These are phyloP conservation scores for Hansenula sp. DNA, from an alignment of 1,139 yeast genomes.

Conservation along the genomic window DNA sequence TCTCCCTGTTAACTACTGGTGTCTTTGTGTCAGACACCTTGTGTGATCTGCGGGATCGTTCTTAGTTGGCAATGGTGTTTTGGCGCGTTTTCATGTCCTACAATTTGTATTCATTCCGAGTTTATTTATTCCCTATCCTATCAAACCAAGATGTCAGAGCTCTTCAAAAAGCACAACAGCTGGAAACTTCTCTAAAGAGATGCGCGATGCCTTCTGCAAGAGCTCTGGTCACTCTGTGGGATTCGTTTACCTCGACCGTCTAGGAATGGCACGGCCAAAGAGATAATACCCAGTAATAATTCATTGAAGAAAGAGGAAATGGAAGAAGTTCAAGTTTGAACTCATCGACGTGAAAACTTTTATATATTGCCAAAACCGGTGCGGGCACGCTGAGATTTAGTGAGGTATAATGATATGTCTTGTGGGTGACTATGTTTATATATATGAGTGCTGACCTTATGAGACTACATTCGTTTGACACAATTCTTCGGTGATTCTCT, in stretches of 20 bases:
- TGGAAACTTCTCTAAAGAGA: not conserved
- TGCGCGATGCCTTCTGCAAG: conserved; percentile 1
- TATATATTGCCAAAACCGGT: not conserved
- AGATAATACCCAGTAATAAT: conserved; percentile 15
- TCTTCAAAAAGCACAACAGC: conserved; percentile 1
- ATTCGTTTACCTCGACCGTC: conserved; percentile 18
- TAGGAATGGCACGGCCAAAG: conserved; percentile 9
- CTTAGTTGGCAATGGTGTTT: too few relatives aligned
- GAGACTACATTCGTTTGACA: too few relatives aligned
- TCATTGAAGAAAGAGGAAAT: not conserved
- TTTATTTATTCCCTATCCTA: too few relatives aligned
- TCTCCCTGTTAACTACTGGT: too few relatives aligned
- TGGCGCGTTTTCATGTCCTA: too few relatives aligned
- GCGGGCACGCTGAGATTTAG: not conserved
- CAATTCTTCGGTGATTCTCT: too few relatives aligned
- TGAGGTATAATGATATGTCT: too few relatives aligned
- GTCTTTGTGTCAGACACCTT: too few relatives aligned
- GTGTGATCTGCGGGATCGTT: too few relatives aligned
- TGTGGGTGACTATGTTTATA: too few relatives aligned
- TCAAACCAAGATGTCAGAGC: not conserved
- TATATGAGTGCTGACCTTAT: too few relatives aligned
- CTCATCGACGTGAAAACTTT: not conserved
- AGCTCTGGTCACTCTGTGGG: conserved; percentile 12
- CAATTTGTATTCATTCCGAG: too few relatives aligned
- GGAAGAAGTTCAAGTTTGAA: not conserved